Conservation (phyloP, 371 early-diverging fungal genomes). For the Rhizomucor pusillus region DNA sequence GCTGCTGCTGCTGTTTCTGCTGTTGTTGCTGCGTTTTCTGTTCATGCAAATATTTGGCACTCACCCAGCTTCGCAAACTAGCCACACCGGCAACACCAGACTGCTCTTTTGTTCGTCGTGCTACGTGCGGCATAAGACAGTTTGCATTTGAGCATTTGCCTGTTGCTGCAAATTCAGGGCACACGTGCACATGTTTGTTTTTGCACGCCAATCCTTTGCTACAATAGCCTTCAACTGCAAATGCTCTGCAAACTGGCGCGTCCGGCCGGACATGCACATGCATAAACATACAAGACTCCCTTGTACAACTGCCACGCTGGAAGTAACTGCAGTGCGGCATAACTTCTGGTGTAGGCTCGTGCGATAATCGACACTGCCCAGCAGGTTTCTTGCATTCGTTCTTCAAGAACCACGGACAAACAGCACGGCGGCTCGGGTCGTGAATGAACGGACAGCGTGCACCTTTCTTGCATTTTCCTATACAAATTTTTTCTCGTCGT, state of each 20-base stretch:
- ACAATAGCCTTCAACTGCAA: constrained; percentile 60
- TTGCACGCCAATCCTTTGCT: constrained; percentile 44
- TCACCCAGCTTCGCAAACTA: constrained; percentile 33
- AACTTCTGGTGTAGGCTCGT: constrained; percentile 44
- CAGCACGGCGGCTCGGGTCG: constrained; percentile 49
- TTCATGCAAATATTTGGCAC: constrained; percentile 29
- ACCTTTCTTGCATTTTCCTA: constrained; percentile 40
- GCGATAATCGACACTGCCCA: constrained; percentile 44
- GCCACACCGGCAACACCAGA: constrained; percentile 24
- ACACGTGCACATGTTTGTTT: constrained; percentile 57
- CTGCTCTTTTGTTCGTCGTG: constrained; percentile 27
- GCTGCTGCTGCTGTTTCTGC: constrained; percentile 12
- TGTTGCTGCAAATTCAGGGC: constrained; percentile 58
- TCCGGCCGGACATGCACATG: constrained; percentile 53
- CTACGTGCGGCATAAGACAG: constrained; percentile 57
- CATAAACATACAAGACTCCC: constrained; percentile 44
- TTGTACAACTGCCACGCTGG: constrained; percentile 48
- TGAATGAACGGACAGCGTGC: constrained; percentile 41
- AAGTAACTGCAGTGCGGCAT: constrained; percentile 58
- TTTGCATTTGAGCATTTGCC: constrained; percentile 55
- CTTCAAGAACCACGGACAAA: constrained; percentile 52
- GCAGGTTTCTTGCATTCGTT: constrained; percentile 38
- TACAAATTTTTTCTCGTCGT: not conserved
- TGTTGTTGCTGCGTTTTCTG: constrained; percentile 22
- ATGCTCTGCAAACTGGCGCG: constrained; percentile 55